Percentiles rank a stretch among this genome's conserved stretches.
Evolutionary conservation across 768 basidiomycete species (phyloP).

Genomic region (Pulveroboletus sp.): DNA sequence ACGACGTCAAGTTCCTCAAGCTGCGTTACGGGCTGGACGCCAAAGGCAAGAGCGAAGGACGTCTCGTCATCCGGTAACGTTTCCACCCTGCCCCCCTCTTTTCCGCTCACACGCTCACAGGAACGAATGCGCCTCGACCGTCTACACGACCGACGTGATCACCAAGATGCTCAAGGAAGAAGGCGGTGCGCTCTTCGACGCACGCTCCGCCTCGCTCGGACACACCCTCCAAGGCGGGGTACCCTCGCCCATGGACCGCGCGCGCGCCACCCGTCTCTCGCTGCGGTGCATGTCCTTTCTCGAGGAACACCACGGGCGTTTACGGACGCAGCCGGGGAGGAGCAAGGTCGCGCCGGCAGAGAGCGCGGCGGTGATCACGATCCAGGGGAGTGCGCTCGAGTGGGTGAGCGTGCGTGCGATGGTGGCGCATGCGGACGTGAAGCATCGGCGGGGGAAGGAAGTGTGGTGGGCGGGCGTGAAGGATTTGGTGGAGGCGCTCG

Average conservation of each 20-base stretch:
- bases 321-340: conserved; percentile 51
- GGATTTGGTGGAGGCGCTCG: conserved; percentile 69
- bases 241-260: conserved; percentile 92
- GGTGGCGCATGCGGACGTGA: conserved; percentile 85
- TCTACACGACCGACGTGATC: conserved; percentile 89
- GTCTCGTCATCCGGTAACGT: conserved; percentile 86
- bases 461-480: conserved; percentile 76
- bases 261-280: conserved; percentile 84
- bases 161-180: conserved; percentile 95
- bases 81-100: neutral
- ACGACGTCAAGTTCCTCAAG: conserved; percentile 86
- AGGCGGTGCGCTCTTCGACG: conserved; percentile 88
- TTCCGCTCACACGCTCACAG: conserved; percentile 35
- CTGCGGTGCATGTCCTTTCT: conserved; percentile 94
- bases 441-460: conserved; percentile 73
- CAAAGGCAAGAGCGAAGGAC: conserved; percentile 88
- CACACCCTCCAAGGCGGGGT: conserved; percentile 96
- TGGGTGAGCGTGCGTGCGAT: conserved; percentile 87
- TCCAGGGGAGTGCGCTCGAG: conserved; percentile 74
- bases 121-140: conserved; percentile 79
- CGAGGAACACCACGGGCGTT: conserved; percentile 66
- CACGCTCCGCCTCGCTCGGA: conserved; percentile 91
- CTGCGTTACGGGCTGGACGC: conserved; percentile 80
- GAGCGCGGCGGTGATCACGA: conserved; percentile 85
- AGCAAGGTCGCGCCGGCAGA: conserved; percentile 54